These are phyloP conservation scores for Penicillium coffeae DNA, from an alignment of 495 filamentous ascomycete species.

Conservation along the genomic window DNA sequence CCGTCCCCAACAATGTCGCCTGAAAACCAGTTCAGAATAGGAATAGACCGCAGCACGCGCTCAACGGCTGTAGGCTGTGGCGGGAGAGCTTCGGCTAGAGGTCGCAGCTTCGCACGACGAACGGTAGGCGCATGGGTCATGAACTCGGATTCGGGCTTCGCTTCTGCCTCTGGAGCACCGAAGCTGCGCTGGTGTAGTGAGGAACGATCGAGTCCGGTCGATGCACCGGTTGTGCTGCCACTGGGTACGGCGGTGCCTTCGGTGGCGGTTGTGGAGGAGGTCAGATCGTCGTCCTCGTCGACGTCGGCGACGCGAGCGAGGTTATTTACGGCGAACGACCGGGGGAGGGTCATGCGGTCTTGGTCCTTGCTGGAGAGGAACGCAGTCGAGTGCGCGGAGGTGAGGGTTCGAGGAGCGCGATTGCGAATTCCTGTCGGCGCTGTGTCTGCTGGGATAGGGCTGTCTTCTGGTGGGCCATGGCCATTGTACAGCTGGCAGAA, in stretches of 20 bases:
- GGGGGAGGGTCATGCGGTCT: conserved; percentile 38
- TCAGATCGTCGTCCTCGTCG: conserved; percentile 27
- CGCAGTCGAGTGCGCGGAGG: conserved; percentile 35
- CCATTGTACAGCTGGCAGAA: conserved; percentile 75
- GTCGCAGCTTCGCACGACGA: conserved; percentile 50
- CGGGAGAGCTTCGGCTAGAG: conserved; percentile 56
- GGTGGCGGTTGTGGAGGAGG: conserved; percentile 39
- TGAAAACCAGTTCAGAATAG: conserved; percentile 64
- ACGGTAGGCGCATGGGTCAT: conserved; percentile 50
- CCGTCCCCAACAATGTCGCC: conserved; percentile 77
- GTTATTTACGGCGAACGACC: conserved; percentile 45
- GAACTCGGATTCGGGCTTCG: conserved; percentile 41
- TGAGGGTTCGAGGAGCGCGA: conserved; percentile 31
- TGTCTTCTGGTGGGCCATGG: conserved; percentile 63
- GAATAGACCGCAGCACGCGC: conserved; percentile 57
- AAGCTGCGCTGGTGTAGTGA: conserved; percentile 28
- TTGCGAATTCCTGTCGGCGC: conserved; percentile 26
- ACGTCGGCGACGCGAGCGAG: conserved; percentile 29
- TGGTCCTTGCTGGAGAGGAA: conserved; percentile 36
- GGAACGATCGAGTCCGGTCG: conserved; percentile 39
- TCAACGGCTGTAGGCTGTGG: conserved; percentile 59
- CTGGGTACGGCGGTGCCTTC: conserved; percentile 54
- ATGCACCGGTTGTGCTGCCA: conserved; percentile 34
- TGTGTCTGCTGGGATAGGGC: conserved; percentile 50
- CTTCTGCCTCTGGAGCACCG: conserved; percentile 19